phyloP scores from a whole-genome alignment of 2,329 filamentous ascomycete species.

The Exutisphaerella laricina region DNA sequence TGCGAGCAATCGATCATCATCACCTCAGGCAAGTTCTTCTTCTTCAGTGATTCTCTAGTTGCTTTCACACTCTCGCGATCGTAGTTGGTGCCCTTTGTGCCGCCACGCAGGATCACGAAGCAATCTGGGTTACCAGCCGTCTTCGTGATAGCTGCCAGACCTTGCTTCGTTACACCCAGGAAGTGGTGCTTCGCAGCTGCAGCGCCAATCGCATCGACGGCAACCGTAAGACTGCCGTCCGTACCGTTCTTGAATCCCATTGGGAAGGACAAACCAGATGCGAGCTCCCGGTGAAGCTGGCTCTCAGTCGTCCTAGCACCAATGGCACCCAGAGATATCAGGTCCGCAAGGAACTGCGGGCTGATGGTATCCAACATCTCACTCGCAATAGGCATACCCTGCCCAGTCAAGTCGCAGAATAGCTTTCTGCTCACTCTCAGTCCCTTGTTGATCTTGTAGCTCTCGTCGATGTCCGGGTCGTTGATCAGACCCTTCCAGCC shows the following conservation, averaged over 20 bases:
- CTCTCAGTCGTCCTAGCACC: constrained; percentile 95
- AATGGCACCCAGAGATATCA: constrained; percentile 92
- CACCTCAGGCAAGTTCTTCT: constrained; percentile 79
- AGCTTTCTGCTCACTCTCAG: constrained; percentile 86
- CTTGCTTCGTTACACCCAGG: constrained; percentile 97
- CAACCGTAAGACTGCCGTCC: constrained; percentile 82
- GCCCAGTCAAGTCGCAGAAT: constrained; percentile 80
- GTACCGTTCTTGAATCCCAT: constrained; percentile 99
- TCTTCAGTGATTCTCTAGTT: constrained; percentile 69
- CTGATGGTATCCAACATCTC: constrained; percentile 99
- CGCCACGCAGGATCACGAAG: constrained; percentile 91
- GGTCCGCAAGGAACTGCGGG: constrained; percentile 92
- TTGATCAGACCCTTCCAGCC: constrained; percentile 99
- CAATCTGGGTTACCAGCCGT: constrained; percentile 94
- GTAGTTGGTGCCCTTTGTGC: constrained; percentile 88
- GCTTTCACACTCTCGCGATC: constrained; percentile 76
- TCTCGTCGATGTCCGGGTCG: constrained; percentile 95
- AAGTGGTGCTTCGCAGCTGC: constrained; percentile 88
- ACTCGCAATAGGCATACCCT: constrained; percentile 88
- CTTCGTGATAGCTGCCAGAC: constrained; percentile 87
- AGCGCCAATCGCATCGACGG: constrained; percentile 86
- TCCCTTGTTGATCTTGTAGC: constrained; percentile 98
- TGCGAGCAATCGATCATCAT: constrained; percentile 99
- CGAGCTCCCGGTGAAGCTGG: constrained; percentile 92
- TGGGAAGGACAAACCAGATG: constrained; percentile 90